Conservation (phyloP, 306 rosid genomes). For the Echinosophora koreensis region DNA sequence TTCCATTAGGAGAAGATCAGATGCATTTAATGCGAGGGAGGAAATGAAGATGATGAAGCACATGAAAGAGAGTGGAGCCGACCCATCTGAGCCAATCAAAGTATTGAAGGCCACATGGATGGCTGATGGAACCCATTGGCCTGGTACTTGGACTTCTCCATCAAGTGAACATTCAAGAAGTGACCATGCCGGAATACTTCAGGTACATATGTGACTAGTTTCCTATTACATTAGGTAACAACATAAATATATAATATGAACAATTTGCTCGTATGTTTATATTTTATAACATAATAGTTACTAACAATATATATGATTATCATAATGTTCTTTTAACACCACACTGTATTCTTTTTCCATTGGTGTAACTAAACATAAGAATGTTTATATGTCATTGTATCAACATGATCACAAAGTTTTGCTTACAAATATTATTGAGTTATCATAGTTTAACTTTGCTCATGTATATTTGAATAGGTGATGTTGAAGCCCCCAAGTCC, state of each 20-base stretch:
- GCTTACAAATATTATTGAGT: neutral
- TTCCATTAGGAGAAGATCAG: constrained; percentile 65
- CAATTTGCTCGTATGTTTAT: neutral
- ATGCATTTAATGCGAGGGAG: constrained; percentile 66
- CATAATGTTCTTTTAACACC: neutral
- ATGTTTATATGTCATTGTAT: neutral
- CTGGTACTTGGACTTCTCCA: constrained; percentile 60
- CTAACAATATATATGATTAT: neutral
- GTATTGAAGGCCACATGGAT: constrained; percentile 66
- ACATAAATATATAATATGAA: neutral
- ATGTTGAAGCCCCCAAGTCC: constrained; percentile 63
- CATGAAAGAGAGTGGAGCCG: constrained; percentile 55
- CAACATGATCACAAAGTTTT: neutral
- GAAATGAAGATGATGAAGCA: constrained; percentile 69
- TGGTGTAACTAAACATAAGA: neutral
- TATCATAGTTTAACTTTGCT: neutral
- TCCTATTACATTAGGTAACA: neutral
- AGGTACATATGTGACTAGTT: constrained; percentile 37
- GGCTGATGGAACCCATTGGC: constrained; percentile 73
- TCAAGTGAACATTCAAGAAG: constrained; percentile 51
- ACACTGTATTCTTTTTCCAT: neutral
- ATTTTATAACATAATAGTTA: neutral
- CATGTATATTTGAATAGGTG: constrained; percentile 40
- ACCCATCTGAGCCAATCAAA: constrained; percentile 52
- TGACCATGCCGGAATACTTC: constrained; percentile 68